Conservation (phyloP, 768 basidiomycete species). For the Boletus pseudopeckii region DNA sequence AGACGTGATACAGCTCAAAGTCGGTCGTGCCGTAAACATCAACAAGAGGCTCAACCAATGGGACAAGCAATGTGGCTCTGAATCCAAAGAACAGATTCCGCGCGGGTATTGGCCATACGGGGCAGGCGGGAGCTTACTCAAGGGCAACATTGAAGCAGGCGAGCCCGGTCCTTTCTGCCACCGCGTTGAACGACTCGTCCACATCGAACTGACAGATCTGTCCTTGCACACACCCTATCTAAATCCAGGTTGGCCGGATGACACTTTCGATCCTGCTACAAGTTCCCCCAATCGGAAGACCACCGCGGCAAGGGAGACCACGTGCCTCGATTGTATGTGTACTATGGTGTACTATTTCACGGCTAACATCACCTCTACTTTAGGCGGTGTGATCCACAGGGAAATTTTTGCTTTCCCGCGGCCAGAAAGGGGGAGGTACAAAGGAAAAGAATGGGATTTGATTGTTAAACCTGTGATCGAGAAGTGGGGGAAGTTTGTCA, state of each 20-base stretch:
- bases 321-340: conserved; percentile 46
- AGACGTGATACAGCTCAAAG: conserved; percentile 62
- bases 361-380: conserved; percentile 4
- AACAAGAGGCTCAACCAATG: conserved; percentile 73
- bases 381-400: conserved; percentile 60
- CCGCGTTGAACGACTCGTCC: conserved; percentile 73
- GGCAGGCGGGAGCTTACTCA: conserved; percentile 48
- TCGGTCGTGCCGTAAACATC: conserved; percentile 74
- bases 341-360: background rate
- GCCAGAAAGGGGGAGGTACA: conserved; percentile 47
- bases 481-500: conserved; percentile 70
- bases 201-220: conserved; percentile 76
- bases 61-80: conserved; percentile 78
- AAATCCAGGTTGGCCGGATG: conserved; percentile 44
- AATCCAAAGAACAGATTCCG: conserved; percentile 69
- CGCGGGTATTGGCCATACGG: conserved; percentile 70
- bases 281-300: conserved; percentile 14
- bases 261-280: conserved; percentile 26
- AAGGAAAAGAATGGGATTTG: conserved; percentile 69
- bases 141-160: conserved; percentile 62
- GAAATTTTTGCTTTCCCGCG: conserved; percentile 78
- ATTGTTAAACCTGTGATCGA: conserved; percentile 75
- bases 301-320: conserved; percentile 13
- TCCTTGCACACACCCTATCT: conserved; percentile 58
- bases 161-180: conserved; percentile 64